Conservation (phyloP, 2,329 filamentous ascomycete genomes). For the Nemania sp. region DNA sequence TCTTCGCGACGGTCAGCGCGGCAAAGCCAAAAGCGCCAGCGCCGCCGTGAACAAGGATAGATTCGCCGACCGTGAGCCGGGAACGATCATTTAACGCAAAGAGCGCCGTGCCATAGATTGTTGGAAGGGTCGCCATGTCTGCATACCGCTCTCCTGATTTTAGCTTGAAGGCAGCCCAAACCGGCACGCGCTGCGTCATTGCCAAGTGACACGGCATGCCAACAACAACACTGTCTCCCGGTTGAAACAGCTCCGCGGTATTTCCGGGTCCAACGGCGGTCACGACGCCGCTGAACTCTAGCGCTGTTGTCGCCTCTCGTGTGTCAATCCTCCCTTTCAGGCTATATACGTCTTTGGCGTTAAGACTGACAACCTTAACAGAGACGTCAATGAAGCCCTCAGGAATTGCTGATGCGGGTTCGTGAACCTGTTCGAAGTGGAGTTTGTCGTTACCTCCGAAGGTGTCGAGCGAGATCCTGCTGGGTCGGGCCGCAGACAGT, state of each 20-base stretch:
- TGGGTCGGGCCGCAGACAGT: conserved; percentile 24
- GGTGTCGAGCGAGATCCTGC: conserved; percentile 24
- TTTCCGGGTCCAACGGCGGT: conserved; percentile 5
- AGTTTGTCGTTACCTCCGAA: conserved; percentile 35
- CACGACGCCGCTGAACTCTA: conserved; percentile 26
- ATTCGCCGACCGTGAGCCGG: background rate
- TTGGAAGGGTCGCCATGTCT: background rate
- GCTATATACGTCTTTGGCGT: conserved; percentile 45
- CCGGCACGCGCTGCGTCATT: conserved; percentile 44
- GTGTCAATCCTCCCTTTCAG: conserved; percentile 26
- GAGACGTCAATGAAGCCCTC: conserved; percentile 18
- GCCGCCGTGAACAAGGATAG: background rate
- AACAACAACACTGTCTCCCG: conserved; percentile 42
- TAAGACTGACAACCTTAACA: conserved; percentile 40
- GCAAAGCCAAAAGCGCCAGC: background rate
- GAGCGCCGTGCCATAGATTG: background rate
- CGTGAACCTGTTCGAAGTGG: conserved; percentile 36
- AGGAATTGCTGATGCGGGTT: background rate
- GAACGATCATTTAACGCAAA: background rate
- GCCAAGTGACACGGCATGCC: conserved; percentile 12
- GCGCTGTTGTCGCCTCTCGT: background rate
- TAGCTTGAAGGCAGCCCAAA: conserved; percentile 40
- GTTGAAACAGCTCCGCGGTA: background rate
- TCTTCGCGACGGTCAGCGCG: background rate
- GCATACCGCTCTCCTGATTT: background rate